Conservation (phyloP, 495 filamentous ascomycete species). For the Filosporella fistucella region DNA sequence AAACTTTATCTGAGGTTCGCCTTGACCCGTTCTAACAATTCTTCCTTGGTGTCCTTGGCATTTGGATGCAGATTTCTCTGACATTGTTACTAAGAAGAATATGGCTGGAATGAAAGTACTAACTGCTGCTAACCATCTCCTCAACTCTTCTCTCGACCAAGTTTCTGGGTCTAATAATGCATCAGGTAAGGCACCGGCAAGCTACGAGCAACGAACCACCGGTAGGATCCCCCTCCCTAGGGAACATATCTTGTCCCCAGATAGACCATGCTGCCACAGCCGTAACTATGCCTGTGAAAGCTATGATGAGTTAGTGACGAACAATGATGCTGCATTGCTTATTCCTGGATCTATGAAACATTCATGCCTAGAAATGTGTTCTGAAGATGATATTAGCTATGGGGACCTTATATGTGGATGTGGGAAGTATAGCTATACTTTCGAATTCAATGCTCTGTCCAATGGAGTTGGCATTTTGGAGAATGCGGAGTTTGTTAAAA, state of each 20-base stretch:
- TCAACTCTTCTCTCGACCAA: conserved; percentile 70
- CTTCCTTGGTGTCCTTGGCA: conserved; percentile 61
- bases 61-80: conserved; percentile 72
- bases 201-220: conserved; percentile 47
- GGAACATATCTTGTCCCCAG: conserved; percentile 79
- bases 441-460: conserved; percentile 74
- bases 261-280: conserved; percentile 82
- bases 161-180: conserved; percentile 50
- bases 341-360: no score
- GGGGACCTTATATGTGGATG: background rate
- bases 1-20: no score
- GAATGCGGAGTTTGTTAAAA: no score
- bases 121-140: conserved; percentile 73
- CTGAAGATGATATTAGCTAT: conserved; percentile 18
- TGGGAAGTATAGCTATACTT: conserved; percentile 39
- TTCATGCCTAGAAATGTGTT: conserved; percentile 50
- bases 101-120: conserved; percentile 26
- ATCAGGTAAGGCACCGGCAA: background rate
- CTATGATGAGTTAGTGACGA: conserved; percentile 26
- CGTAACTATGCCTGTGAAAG: conserved; percentile 78
- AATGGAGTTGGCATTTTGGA: conserved; percentile 66
- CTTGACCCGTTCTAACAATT: conserved; percentile 75
- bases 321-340: no score
- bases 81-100: background rate
- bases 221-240: conserved; percentile 63